These are phyloP conservation scores for Mycena epipterygia DNA, from an alignment of 768 basidiomycete genomes.

Conservation along the genomic window DNA sequence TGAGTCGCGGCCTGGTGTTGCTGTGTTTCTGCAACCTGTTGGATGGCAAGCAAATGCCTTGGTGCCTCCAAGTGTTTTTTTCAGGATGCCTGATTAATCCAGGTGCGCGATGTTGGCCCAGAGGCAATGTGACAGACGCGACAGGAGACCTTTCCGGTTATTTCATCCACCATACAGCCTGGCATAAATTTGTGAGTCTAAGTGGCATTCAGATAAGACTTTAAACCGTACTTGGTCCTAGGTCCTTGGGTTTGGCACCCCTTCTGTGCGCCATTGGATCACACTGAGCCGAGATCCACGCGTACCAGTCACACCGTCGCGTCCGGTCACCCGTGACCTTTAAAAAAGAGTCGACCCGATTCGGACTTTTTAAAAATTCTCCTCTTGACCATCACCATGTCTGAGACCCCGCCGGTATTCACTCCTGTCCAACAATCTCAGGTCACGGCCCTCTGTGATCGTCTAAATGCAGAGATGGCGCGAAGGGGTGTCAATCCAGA, in stretches of 20 bases:
- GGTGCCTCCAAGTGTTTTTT: neutral
- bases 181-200: too few relatives aligned
- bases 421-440: too few relatives aligned
- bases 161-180: neutral
- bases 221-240: neutral
- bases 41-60: neutral
- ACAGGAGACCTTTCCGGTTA: neutral
- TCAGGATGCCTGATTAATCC: neutral
- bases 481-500: too few relatives aligned
- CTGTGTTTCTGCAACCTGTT: neutral
- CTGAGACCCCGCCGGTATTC: neutral
- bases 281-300: neutral
- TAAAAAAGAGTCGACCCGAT: neutral
- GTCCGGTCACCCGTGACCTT: slow-evolving; percentile 1
- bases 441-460: too few relatives aligned
- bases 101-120: neutral
- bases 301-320: neutral
- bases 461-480: neutral
- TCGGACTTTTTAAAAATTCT: neutral
- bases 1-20: neutral
- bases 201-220: too few relatives aligned
- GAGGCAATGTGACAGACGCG: neutral
- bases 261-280: neutral
- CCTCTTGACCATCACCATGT: neutral
- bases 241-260: slow-evolving; percentile 6